Conservation (phyloP, 2,329 filamentous ascomycete species). For the Mycosphaerelloides madeirae region DNA sequence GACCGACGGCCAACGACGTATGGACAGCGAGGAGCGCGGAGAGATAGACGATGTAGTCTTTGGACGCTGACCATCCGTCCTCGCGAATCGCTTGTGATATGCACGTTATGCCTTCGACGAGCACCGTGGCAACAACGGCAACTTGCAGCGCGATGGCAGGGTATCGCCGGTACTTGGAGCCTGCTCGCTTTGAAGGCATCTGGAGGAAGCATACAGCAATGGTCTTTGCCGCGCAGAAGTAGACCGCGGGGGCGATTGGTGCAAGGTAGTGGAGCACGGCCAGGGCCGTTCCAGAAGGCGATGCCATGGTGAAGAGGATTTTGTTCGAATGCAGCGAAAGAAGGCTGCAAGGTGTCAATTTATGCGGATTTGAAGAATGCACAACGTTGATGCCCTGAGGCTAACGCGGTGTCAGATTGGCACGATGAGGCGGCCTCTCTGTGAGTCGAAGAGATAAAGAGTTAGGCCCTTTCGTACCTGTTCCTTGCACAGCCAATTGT, state of each 20-base stretch:
- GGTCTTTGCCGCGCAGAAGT: slow-evolving; percentile 26
- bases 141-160: slow-evolving; percentile 17
- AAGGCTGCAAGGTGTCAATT: no score
- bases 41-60: slow-evolving; percentile 25
- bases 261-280: slow-evolving; percentile 25
- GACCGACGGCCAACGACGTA: slow-evolving; percentile 20
- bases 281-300: slow-evolving; percentile 11
- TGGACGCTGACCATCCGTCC: slow-evolving; percentile 11
- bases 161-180: slow-evolving; percentile 13
- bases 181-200: slow-evolving; percentile 16
- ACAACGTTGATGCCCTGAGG: no score
- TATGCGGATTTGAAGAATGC: no score
- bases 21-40: slow-evolving; percentile 18
- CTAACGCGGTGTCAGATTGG: no score
- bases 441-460: no score
- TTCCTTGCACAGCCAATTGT: no score
- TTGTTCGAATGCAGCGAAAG: no score
- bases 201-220: slow-evolving; percentile 27
- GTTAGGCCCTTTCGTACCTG: no score
- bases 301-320: background rate
- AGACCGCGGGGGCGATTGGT: slow-evolving; percentile 22
- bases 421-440: no score
- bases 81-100: slow-evolving; percentile 16
- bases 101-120: slow-evolving; percentile 18
- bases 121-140: slow-evolving; percentile 14